Conservation (phyloP, 768 basidiomycete genomes). For the Pisolithus albus region DNA sequence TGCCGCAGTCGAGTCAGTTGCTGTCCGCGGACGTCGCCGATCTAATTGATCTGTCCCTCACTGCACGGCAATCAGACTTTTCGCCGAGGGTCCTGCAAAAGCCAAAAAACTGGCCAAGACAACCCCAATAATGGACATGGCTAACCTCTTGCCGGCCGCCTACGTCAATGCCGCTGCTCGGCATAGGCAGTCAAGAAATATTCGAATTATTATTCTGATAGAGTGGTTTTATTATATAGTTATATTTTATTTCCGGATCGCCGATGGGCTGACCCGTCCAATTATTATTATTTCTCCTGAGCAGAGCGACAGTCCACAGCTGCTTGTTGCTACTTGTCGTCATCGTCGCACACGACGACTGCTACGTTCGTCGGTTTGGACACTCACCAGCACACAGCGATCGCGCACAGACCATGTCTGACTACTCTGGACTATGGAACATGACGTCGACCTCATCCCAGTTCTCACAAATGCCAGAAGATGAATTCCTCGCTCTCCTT, state of each 20-base stretch:
- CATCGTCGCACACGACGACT: not conserved
- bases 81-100: not conserved
- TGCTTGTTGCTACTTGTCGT: not conserved
- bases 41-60: too few relatives aligned
- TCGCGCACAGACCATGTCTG: slow-evolving; percentile 1
- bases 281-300: slow-evolving; percentile 2
- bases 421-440: slow-evolving; percentile 55
- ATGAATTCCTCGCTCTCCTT: slow-evolving; percentile 70
- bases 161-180: not conserved
- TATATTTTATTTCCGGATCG: slow-evolving; percentile 1
- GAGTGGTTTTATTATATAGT: not conserved
- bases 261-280: not conserved
- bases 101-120: too few relatives aligned
- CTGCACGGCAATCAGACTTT: not conserved
- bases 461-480: slow-evolving; percentile 62
- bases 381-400: not conserved
- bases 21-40: too few relatives aligned
- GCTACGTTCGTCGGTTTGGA: not conserved
- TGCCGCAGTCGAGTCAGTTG: too few relatives aligned
- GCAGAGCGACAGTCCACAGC: not conserved
- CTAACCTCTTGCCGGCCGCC: not conserved
- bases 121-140: not conserved
- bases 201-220: too few relatives aligned
- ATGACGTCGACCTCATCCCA: slow-evolving; percentile 46
- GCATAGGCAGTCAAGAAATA: not conserved